A percentile compares a stretch with the other conserved stretches of the same genome.
Evolutionary conservation across 2,329 filamentous ascomycete species (phyloP).

Genomic region (Sphaceloma murrayae): DNA sequence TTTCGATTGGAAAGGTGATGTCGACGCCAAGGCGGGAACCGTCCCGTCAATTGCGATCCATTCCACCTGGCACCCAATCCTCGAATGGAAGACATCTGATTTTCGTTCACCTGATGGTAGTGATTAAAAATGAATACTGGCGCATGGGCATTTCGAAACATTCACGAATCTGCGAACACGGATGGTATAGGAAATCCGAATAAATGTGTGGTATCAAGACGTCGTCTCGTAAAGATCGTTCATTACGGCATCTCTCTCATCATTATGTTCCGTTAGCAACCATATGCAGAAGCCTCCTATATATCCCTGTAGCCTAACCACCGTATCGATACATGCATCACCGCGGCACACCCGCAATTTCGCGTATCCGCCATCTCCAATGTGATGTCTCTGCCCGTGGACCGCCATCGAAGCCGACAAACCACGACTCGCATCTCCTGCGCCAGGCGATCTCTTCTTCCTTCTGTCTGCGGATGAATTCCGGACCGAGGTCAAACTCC

Average conservation of each 20-base stretch:
- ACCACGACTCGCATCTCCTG: conserved; percentile 79
- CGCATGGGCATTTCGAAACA: no score
- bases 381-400: conserved; percentile 47
- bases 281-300: not conserved
- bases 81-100: no score
- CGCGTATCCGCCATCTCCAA: conserved; percentile 67
- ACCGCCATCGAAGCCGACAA: conserved; percentile 43
- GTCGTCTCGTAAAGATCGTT: conserved; percentile 1
- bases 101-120: no score
- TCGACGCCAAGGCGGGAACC: no score
- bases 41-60: no score
- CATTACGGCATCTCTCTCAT: conserved; percentile 15
- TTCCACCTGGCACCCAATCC: no score
- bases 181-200: no score
- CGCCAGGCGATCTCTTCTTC: conserved; percentile 90
- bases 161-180: no score
- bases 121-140: no score
- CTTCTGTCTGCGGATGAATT: conserved; percentile 79
- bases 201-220: no score
- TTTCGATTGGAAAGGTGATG: no score
- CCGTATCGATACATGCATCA: not conserved
- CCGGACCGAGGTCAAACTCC: conserved; percentile 93
- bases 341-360: conserved; percentile 21
- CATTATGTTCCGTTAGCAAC: conserved; percentile 11
- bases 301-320: not conserved